Conservation (phyloP, 495 filamentous ascomycete genomes). For the Lichina pygmaea region DNA sequence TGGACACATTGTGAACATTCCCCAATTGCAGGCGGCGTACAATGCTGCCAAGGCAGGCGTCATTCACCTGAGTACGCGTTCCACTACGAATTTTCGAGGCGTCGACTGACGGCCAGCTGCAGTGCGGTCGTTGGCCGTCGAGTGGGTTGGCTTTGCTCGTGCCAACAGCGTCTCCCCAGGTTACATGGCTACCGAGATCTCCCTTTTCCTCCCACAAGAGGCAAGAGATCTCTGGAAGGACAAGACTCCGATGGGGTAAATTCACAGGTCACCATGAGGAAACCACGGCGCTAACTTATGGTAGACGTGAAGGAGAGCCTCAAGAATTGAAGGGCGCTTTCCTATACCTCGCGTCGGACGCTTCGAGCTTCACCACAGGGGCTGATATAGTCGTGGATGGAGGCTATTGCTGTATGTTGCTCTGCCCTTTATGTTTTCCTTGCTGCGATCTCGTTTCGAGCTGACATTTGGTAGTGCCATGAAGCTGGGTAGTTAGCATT, state of each 20-base stretch:
- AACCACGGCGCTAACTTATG: slow-evolving; percentile 2
- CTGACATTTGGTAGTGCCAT: not conserved
- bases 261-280: not conserved
- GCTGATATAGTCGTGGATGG: slow-evolving; percentile 56
- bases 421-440: not conserved
- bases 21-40: slow-evolving; percentile 64
- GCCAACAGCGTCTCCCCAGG: slow-evolving; percentile 66
- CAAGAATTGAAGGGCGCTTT: slow-evolving; percentile 73
- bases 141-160: slow-evolving; percentile 68
- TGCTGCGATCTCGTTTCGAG: not conserved
- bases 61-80: slow-evolving; percentile 46
- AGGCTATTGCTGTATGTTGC: slow-evolving; percentile 8
- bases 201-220: slow-evolving; percentile 39
- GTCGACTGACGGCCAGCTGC: not conserved
- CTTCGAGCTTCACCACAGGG: slow-evolving; percentile 63
- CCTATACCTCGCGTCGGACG: slow-evolving; percentile 68
- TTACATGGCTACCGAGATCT: slow-evolving; percentile 70
- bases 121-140: slow-evolving; percentile 37
- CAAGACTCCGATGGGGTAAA: slow-evolving; percentile 62
- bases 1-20: slow-evolving; percentile 69
- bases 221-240: slow-evolving; percentile 50
- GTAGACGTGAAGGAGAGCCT: slow-evolving; percentile 35
- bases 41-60: slow-evolving; percentile 73
- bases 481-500: not conserved
- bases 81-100: not conserved